phyloP scores from a whole-genome alignment of 1,284 basidiomycete species.

The Pseudozyma tsukubaensis region DNA sequence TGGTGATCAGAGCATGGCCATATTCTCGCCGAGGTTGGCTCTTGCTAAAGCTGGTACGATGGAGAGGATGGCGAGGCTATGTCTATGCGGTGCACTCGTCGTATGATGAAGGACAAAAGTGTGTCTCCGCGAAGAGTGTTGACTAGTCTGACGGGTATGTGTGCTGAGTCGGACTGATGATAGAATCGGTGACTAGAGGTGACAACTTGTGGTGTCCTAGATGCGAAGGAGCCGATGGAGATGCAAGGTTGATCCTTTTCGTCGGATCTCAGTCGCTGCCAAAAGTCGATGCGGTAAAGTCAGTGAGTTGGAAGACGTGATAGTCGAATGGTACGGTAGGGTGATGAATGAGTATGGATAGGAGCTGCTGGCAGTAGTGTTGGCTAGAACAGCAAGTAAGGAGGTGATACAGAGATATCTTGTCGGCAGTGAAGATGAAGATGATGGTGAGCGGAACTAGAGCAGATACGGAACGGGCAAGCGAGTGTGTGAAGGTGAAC shows the following conservation, averaged over 20 bases:
- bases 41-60: neutral
- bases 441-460: neutral
- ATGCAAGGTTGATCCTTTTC: too few species aligned
- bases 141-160: neutral
- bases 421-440: neutral
- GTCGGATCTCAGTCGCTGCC: too few species aligned
- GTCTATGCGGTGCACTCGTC: too few species aligned
- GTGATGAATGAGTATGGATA: neutral
- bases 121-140: too few species aligned
- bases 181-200: too few species aligned
- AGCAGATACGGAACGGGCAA: neutral
- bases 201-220: too few species aligned
- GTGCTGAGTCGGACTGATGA: neutral
- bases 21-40: neutral
- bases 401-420: neutral
- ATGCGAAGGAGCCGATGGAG: too few species aligned
- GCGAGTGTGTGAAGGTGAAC: neutral
- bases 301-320: neutral
- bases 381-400: conserved; percentile 5
- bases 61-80: neutral
- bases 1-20: neutral
- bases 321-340: neutral
- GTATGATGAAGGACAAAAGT: too few species aligned
- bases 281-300: neutral
- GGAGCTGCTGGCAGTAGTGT: neutral